Base-by-base conservation (phyloP, 2,329 filamentous ascomycete species). In the Fusarium praegraminearum region DNA sequence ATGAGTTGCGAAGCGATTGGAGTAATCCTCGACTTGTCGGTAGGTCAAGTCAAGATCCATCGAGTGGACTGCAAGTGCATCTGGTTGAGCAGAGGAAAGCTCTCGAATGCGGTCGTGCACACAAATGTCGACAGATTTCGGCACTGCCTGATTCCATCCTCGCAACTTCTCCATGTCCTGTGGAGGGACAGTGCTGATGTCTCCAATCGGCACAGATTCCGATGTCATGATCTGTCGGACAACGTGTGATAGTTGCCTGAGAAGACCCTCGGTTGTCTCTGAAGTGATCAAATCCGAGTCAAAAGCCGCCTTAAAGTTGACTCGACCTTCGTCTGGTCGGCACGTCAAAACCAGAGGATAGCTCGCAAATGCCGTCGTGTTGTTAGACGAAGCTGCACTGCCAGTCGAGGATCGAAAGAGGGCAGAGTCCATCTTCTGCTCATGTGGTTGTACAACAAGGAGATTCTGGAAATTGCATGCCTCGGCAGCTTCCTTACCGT, bases 381-480 rank as follows among this genome's bases (percentile, higher is more conserved):
- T 59, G 1, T 58, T 38, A n/a, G n/a, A 36, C 1, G 28, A 22
- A 2, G 36, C n/a, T 1, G 16, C 40, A 16, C 4, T 10, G 16
- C 50, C n/a, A 22, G 36, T 32, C n/a, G 38, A 15, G 4, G 46
- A 35, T 18, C 7, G 32, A 4, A 58, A 58, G 1, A 58, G 18
- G 2, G 24, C n/a, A 15, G 55, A 58, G 15, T 38, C 15, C 1
- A 4, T 12, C 11, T 11, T 53, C 16, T 46, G 49, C 24, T 55
- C 41, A 1, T 46, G 18, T 4, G 59, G 59, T 7, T 62, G 54
- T 4, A 62, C 40, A 22, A 62, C 35, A 15, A 62, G 38, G 6
- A 62, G 28, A n/a, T 45, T 62, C 13, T 58, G 46, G 10, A 62
- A 62, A 10, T 40, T 46, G 4, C 59, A 62, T 24, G 59, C 59